Percentiles rank a stretch among this genome's conserved stretches.
These are phyloP conservation scores for Phylloporus arenicola DNA, from an alignment of 768 basidiomycete genomes.

Conservation along the genomic window DNA sequence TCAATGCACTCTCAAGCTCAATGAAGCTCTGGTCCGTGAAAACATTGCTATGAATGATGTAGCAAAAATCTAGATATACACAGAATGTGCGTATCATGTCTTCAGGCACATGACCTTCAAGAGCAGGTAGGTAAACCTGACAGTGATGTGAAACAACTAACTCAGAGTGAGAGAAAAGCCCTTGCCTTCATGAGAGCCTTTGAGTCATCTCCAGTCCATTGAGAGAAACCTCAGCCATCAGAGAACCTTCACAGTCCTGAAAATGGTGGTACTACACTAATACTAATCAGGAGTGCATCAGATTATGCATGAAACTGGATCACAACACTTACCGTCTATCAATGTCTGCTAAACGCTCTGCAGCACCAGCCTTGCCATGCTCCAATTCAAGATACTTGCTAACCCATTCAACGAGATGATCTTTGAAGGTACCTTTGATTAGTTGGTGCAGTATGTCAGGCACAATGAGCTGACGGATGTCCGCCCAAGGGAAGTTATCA, in stretches of 20 bases:
- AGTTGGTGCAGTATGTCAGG: not conserved
- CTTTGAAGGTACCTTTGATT: not conserved
- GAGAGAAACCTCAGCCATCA: not conserved
- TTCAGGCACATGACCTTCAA: not conserved
- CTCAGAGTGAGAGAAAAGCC: not conserved
- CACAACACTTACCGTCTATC: not conserved
- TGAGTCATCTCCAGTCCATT: not conserved
- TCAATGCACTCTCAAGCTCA: constrained; percentile 15
- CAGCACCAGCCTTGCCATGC: not conserved
- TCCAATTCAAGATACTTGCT: not conserved
- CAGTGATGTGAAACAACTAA: constrained; percentile 18
- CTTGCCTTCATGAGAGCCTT: not conserved
- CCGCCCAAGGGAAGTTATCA: not conserved
- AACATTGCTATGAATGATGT: constrained; percentile 15
- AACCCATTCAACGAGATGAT: not conserved
- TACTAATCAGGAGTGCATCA: not conserved
- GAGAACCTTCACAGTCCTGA: not conserved
- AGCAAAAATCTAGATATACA: not conserved
- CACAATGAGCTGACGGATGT: not conserved
- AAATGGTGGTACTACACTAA: not conserved
- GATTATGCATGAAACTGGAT: too few species aligned
- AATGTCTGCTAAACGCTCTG: not conserved
- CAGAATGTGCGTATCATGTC: not conserved
- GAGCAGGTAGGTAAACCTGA: constrained; percentile 5
- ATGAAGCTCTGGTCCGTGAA: constrained; percentile 18